Base-by-base conservation (phyloP, 176 grass and related monocot genomes). In the Luzula sylvatica region DNA sequence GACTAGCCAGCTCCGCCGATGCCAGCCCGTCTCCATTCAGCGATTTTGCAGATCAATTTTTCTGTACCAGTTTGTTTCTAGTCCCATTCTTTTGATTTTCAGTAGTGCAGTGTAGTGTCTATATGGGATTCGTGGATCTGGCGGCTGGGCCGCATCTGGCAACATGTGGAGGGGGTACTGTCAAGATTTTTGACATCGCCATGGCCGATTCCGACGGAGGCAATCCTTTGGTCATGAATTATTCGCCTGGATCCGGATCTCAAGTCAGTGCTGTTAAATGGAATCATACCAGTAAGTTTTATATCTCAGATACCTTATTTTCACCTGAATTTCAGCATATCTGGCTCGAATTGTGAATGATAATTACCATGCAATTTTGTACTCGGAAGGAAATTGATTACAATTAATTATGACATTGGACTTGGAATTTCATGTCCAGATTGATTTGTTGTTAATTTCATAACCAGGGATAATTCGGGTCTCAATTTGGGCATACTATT, bases 241-340 rank as follows among this genome's bases (percentile, higher is more conserved):
- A 98, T 68, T 25, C 81, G 19, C 85, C 92, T 7, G 40, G 75
- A 0, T 63, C 71, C 2, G 71, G 58, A 5, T 65, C 74, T 43
- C 73, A 78, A 60, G 78, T 90, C 50, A 98, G 82, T 76, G 71
- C 75, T 59, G 81, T 87, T 69, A 79, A 81, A 59, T 98, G 92
- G 92, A 90, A 98, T 58, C 85, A 98, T 43, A 90, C 92, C 35
- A 90, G 92, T 98, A 68, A 95, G 68, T 65, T 12, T 28, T 50
- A 47, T 25, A 28, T 26, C 29, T 22, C 13, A 28, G 25, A 27
- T 32, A 35, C 9, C 30, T 35, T 35, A 35, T 35, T 35, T 2
- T 35, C 9, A 35, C 9, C 9, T 35, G 30, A 4, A 35, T 35
- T 9, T 35, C n/a, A n/a, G n/a, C n/a, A n/a, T n/a, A n/a, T n/a